Conservation (phyloP, 129 eudicot species). For the Lactuca sativa region DNA sequence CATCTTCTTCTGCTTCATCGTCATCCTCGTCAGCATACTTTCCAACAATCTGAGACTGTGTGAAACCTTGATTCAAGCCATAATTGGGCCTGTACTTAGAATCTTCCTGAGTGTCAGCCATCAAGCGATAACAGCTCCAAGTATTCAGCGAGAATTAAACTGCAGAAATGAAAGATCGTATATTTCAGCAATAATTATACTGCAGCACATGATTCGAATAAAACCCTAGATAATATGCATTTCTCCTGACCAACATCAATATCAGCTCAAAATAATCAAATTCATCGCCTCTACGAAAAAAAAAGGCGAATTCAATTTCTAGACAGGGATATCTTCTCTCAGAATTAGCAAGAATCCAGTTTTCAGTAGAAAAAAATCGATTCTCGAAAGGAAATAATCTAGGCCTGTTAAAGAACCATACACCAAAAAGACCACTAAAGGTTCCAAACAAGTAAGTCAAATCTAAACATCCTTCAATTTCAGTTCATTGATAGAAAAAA, state of each 20-base stretch:
- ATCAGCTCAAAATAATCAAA: neutral
- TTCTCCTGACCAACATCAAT: neutral
- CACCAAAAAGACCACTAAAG: neutral
- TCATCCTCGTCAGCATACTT: constrained; percentile 43
- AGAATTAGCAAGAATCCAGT: neutral
- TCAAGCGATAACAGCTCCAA: constrained; percentile 24
- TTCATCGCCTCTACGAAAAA: neutral
- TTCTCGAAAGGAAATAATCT: constrained; percentile 15
- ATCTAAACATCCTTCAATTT: constrained; percentile 15
- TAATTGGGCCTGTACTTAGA: constrained; percentile 37
- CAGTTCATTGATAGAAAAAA: neutral
- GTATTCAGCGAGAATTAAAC: constrained; percentile 17
- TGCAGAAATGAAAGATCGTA: constrained; percentile 8
- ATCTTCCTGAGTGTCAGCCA: constrained; percentile 61
- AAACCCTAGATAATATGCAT: constrained; percentile 14
- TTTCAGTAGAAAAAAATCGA: constrained; percentile 16
- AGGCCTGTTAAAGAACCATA: constrained; percentile 16
- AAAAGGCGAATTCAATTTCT: neutral
- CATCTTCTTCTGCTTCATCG: constrained; percentile 42
- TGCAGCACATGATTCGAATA: neutral
- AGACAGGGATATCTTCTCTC: neutral
- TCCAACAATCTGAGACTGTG: constrained; percentile 27
- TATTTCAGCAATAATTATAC: neutral
- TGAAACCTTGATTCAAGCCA: constrained; percentile 37
- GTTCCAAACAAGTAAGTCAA: constrained; percentile 1